phyloP scores from a whole-genome alignment of 2,329 filamentous ascomycete species.

The Phymatotrichopsis omnivora region DNA sequence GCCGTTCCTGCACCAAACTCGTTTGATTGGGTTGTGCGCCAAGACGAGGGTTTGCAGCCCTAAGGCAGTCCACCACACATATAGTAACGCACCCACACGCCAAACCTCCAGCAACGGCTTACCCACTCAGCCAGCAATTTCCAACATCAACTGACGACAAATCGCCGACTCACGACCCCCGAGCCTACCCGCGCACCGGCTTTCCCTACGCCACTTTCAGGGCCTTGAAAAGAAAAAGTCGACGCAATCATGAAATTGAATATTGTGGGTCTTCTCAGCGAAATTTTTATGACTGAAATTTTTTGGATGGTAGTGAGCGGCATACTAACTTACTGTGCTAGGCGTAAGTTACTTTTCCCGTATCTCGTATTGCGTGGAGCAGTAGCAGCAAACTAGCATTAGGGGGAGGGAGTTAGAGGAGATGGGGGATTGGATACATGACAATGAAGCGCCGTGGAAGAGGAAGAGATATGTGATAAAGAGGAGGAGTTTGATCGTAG shows the following conservation, averaged over 20 bases:
- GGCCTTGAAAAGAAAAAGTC: slow-evolving; percentile 24
- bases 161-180: no score
- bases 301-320: background rate
- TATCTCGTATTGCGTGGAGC: background rate
- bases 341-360: slow-evolving; percentile 22
- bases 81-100: no score
- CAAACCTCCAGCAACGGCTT: no score
- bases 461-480: background rate
- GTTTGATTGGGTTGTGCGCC: no score
- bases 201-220: slow-evolving; percentile 16
- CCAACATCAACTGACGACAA: slow-evolving; percentile 19
- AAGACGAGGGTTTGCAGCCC: no score
- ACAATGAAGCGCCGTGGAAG: slow-evolving; percentile 1
- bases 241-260: slow-evolving; percentile 37
- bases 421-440: background rate
- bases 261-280: slow-evolving; percentile 24
- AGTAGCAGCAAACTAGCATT: background rate
- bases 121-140: no score
- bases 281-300: slow-evolving; percentile 1
- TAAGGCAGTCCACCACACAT: no score
- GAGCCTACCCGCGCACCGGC: slow-evolving; percentile 18
- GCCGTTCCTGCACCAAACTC: no score
- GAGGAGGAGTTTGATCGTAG: background rate
- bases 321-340: slow-evolving; percentile 13
- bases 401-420: background rate